phyloP scores from a whole-genome alignment of 148 eudicot genomes.

The Agrostemma githago region DNA sequence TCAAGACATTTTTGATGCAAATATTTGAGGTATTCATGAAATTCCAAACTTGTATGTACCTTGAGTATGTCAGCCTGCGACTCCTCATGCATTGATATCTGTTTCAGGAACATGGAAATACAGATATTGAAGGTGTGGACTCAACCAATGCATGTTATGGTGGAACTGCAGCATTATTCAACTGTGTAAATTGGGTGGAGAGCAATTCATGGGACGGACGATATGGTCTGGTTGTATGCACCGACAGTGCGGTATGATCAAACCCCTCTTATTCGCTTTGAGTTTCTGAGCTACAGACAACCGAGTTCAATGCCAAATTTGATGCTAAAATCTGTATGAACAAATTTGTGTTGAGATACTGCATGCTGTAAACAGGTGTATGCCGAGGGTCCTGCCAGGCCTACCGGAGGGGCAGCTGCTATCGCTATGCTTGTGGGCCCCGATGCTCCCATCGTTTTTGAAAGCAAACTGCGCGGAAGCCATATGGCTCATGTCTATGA shows the following conservation, averaged over 20 bases:
- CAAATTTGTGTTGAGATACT: background rate
- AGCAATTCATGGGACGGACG: constrained; percentile 99
- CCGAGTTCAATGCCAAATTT: background rate
- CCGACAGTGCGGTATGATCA: constrained; percentile 90
- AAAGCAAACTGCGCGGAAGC: constrained; percentile 89
- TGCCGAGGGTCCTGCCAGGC: constrained; percentile 97
- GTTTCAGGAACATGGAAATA: constrained; percentile 68
- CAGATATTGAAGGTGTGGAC: constrained; percentile 97
- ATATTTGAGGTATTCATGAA: constrained; percentile 65
- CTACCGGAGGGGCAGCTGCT: constrained; percentile 98
- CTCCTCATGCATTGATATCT: too few species aligned
- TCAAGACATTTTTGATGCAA: constrained; percentile 97
- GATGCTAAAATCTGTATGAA: background rate
- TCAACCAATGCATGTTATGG: constrained; percentile 99
- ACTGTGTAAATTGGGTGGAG: constrained; percentile 97
- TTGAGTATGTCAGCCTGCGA: background rate
- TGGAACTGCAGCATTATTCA: constrained; percentile 94
- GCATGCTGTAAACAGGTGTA: constrained; percentile 54
- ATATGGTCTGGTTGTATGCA: constrained; percentile 92
- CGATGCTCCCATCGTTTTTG: constrained; percentile 87
- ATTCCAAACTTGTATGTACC: background rate
- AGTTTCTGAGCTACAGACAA: background rate
- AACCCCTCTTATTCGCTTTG: constrained; percentile 2
- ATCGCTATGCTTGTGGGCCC: constrained; percentile 96
- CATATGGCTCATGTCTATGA: constrained; percentile 97